Evolutionary conservation across 257 asterid genomes (phyloP).

Genomic region (Fraxinus quadrangulata): DNA sequence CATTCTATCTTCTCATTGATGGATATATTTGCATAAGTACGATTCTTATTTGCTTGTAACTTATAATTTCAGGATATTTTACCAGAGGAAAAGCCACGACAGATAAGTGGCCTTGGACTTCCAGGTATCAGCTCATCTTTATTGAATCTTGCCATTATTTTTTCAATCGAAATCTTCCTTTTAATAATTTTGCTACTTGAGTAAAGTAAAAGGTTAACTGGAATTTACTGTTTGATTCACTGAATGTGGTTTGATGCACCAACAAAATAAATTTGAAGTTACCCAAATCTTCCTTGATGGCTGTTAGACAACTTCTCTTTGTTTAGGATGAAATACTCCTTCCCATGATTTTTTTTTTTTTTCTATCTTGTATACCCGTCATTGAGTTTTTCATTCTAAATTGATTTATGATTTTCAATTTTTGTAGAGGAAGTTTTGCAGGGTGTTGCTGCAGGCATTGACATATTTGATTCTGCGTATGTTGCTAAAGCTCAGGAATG

Average conservation of each 20-base stretch:
- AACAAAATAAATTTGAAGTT: neutral
- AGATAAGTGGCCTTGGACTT: slow-evolving; percentile 87
- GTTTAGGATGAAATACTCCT: slow-evolving; percentile 10
- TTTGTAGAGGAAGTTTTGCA: slow-evolving; percentile 89
- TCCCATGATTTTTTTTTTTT: slow-evolving; percentile 13
- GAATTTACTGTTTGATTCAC: slow-evolving; percentile 16
- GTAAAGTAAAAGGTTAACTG: slow-evolving; percentile 3
- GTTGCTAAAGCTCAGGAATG: slow-evolving; percentile 28
- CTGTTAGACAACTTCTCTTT: slow-evolving; percentile 1
- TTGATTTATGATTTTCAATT: slow-evolving; percentile 24
- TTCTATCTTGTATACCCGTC: slow-evolving; percentile 7
- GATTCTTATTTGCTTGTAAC: slow-evolving; percentile 24
- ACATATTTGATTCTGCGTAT: slow-evolving; percentile 89
- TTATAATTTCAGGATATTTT: slow-evolving; percentile 61
- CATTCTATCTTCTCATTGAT: slow-evolving; percentile 1
- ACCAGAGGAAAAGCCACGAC: slow-evolving; percentile 87
- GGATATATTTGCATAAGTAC: slow-evolving; percentile 20
- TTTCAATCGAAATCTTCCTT: neutral
- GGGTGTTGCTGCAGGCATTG: slow-evolving; percentile 93
- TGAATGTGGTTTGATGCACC: neutral
- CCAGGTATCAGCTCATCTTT: slow-evolving; percentile 59
- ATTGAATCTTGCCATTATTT: neutral
- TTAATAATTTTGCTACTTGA: slow-evolving; percentile 2
- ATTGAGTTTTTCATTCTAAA: slow-evolving; percentile 14
- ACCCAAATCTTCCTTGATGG: neutral